Conservation (phyloP, 2,329 filamentous ascomycete species). For the Madurella mycetomatis region DNA sequence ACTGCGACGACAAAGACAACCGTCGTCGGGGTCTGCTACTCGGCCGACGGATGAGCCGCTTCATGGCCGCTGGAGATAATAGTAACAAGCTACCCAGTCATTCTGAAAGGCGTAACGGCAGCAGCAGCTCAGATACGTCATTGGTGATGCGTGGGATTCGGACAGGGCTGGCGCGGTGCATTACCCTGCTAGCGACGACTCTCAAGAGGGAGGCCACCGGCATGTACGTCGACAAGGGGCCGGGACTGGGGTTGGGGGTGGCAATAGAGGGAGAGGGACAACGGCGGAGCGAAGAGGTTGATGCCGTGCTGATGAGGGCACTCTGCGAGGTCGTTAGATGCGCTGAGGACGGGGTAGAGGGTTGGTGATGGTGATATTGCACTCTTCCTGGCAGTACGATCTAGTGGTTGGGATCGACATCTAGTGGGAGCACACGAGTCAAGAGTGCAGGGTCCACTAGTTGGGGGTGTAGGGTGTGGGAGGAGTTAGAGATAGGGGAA, state of each 20-base stretch:
- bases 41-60: not conserved
- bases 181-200: conserved; percentile 47
- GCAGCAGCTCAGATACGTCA: conserved; percentile 25
- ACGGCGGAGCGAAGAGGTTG: conserved; percentile 23
- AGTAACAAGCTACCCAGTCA: not conserved
- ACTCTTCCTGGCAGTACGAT: too few relatives aligned
- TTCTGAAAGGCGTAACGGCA: not conserved
- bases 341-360: conserved; percentile 32
- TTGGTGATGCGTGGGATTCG: conserved; percentile 43
- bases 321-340: conserved; percentile 41
- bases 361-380: too few relatives aligned
- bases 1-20: conserved; percentile 9
- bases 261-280: not conserved
- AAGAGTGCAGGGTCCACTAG: too few relatives aligned
- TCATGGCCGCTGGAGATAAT: not conserved
- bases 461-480: too few relatives aligned
- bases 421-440: too few relatives aligned
- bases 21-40: not conserved
- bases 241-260: conserved; percentile 6
- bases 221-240: not conserved
- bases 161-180: conserved; percentile 46
- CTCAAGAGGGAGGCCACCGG: conserved; percentile 31
- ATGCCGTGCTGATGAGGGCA: conserved; percentile 37
- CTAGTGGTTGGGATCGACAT: too few relatives aligned
- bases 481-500: too few relatives aligned